Evolutionary conservation across 2,329 filamentous ascomycete species (phyloP).

Genomic region (Trichoderma endophyticum): DNA sequence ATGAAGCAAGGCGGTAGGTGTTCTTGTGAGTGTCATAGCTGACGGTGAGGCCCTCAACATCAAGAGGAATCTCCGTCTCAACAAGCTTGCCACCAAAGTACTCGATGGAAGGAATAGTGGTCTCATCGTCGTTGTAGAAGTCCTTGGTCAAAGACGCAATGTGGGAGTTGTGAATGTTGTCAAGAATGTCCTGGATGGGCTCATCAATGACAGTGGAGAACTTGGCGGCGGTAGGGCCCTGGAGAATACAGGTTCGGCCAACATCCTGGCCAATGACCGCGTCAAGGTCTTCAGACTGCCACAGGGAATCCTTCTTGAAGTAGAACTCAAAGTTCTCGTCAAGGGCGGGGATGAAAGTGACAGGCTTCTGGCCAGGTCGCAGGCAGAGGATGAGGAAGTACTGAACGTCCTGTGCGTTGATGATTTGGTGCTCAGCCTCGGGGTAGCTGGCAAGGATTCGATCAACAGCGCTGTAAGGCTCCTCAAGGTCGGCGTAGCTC

Average conservation of each 20-base stretch:
- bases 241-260: conserved; percentile 90
- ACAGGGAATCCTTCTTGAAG: conserved; percentile 99
- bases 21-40: conserved; percentile 75
- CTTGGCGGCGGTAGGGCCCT: conserved; percentile 88
- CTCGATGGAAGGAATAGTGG: conserved; percentile 78
- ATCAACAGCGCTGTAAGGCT: conserved; percentile 75
- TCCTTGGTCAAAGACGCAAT: conserved; percentile 77
- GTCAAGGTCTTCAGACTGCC: conserved; percentile 97
- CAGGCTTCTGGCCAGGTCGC: conserved; percentile 89
- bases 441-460: conserved; percentile 80
- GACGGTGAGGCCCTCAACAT: conserved; percentile 82
- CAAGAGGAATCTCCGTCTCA: conserved; percentile 66
- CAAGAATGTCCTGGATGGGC: conserved; percentile 91
- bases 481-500: conserved; percentile 81
- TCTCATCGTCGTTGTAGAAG: conserved; percentile 70
- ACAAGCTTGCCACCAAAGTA: conserved; percentile 92
- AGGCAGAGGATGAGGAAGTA: conserved; percentile 93
- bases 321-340: conserved; percentile 98
- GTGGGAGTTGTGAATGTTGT: conserved; percentile 84
- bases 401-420: conserved; percentile 97
- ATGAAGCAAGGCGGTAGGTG: conserved; percentile 77
- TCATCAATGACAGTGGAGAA: conserved; percentile 89
- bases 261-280: conserved; percentile 96
- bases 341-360: conserved; percentile 91
- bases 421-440: conserved; percentile 83